These are phyloP conservation scores for Nicotiana obtusifolia DNA, from an alignment of 257 asterid species.

Conservation along the genomic window DNA sequence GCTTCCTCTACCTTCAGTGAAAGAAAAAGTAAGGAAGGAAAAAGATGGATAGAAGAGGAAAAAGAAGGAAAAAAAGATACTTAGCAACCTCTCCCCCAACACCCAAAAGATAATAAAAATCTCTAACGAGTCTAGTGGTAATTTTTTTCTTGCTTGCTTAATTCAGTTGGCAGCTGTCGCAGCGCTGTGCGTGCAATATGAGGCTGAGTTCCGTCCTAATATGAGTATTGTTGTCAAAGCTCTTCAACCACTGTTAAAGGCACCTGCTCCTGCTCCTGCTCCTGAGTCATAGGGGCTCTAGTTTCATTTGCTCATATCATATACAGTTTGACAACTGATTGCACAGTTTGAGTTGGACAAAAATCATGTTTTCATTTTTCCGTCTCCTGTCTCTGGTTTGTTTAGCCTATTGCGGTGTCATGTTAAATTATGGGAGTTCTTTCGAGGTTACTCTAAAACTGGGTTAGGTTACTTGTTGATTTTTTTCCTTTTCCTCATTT, in stretches of 20 bases:
- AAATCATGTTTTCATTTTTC: background rate
- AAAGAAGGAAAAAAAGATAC: background rate
- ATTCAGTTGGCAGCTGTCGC: conserved; percentile 87
- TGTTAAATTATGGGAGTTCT: background rate
- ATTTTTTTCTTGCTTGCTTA: background rate
- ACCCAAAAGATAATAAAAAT: background rate
- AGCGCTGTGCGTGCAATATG: conserved; percentile 86
- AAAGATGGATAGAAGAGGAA: too few species aligned
- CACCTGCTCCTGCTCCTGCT: conserved; percentile 36
- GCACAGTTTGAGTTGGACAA: background rate
- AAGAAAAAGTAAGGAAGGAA: too few species aligned
- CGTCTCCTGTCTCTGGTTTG: background rate
- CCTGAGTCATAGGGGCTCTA: background rate
- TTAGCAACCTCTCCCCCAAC: background rate
- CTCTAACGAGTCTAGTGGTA: background rate
- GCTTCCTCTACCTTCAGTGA: background rate
- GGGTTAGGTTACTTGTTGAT: background rate
- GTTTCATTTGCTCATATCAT: conserved; percentile 15
- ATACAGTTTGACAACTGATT: conserved; percentile 17
- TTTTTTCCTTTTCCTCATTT: background rate
- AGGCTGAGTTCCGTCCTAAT: conserved; percentile 87
- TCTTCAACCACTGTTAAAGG: conserved; percentile 67
- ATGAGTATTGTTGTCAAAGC: conserved; percentile 95
- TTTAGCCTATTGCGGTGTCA: background rate
- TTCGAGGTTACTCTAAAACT: background rate